A percentile compares a stretch with the other conserved stretches of the same genome.
phyloP scores from a whole-genome alignment of 2,329 filamentous ascomycete species.

The Microcyclospora pomicola region DNA sequence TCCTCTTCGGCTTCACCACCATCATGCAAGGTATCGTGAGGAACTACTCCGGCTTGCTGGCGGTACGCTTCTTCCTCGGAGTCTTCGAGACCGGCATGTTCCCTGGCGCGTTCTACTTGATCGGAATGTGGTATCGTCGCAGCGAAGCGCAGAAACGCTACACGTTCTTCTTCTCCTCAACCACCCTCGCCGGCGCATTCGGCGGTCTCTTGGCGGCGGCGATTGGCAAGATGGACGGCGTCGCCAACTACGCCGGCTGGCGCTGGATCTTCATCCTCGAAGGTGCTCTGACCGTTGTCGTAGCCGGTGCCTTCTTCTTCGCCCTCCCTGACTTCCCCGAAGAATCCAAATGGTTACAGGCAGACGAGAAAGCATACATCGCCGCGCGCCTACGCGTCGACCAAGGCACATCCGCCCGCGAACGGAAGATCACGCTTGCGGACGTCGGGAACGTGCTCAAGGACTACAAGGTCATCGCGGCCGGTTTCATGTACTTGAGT shows the following conservation, averaged over 20 bases:
- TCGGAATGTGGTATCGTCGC: constrained; percentile 83
- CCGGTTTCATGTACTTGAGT: constrained; percentile 40
- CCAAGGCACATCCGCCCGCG: constrained; percentile 33
- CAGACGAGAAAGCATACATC: constrained; percentile 34
- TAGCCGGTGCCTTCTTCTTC: constrained; percentile 35
- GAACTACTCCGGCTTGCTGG: constrained; percentile 63
- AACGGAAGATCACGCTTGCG: constrained; percentile 28
- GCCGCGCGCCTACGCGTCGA: constrained; percentile 33
- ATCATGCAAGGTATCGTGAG: constrained; percentile 63
- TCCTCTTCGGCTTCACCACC: constrained; percentile 63
- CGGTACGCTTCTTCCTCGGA: constrained; percentile 72
- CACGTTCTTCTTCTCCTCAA: constrained; percentile 83
- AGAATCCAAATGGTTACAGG: constrained; percentile 33
- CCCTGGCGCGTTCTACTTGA: constrained; percentile 54
- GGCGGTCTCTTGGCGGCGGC: constrained; percentile 73
- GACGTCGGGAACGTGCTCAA: constrained; percentile 35
- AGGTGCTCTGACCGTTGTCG: constrained; percentile 31
- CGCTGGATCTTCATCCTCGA: constrained; percentile 69
- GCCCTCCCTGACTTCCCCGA: constrained; percentile 37
- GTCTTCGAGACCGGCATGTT: constrained; percentile 43
- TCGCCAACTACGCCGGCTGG: constrained; percentile 58
- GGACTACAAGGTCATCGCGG: constrained; percentile 35
- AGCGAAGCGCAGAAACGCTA: constrained; percentile 82
- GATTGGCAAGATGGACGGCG: constrained; percentile 74
- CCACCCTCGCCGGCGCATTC: constrained; percentile 68